These are phyloP conservation scores for Paramecium tetraurelia DNA, from an alignment of 73 alveolate species.

Conservation along the genomic window DNA sequence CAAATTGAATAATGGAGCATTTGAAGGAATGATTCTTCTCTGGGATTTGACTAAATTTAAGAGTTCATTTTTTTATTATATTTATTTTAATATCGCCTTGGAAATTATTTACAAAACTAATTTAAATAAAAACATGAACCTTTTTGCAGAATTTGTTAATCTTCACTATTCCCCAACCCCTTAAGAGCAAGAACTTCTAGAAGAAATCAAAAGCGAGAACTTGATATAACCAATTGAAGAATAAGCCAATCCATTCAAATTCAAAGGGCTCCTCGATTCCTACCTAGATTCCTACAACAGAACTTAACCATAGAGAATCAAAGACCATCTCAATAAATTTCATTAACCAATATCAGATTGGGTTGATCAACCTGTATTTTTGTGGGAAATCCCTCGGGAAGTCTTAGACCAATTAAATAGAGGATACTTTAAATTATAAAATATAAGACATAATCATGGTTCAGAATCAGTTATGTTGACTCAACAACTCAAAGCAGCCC, in stretches of 20 bases:
- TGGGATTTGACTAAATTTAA: neutral
- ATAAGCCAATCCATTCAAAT: neutral
- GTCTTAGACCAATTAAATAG: constrained; percentile 8
- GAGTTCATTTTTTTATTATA: neutral
- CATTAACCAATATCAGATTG: neutral
- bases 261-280: neutral
- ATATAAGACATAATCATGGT: neutral
- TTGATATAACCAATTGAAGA: neutral
- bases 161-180: neutral
- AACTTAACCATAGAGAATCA: neutral
- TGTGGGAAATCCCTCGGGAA: neutral
- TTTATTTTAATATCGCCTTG: neutral
- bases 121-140: neutral
- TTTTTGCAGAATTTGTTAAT: neutral
- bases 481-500: neutral
- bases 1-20: neutral
- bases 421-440: neutral
- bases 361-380: neutral
- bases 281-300: neutral
- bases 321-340: neutral
- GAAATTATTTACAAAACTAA: neutral
- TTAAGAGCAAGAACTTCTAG: neutral
- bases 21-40: neutral
- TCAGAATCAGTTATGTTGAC: neutral
- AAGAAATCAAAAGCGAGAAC: neutral